Conservation (phyloP, 106 monocot genomes). For the Xerophyta viscosa region DNA sequence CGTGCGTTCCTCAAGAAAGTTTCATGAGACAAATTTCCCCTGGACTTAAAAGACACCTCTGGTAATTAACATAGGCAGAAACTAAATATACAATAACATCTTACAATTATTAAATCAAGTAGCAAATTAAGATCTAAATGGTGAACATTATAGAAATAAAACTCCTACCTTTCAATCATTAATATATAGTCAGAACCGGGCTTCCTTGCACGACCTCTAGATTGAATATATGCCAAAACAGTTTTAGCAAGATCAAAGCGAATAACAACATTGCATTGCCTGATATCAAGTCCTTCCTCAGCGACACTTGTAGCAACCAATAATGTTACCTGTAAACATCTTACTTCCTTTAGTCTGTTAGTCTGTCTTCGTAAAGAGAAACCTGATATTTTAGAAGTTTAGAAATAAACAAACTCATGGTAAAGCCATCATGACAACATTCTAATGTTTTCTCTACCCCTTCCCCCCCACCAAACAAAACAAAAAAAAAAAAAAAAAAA, state of each 20-base stretch:
- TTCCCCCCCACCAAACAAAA: too few species aligned
- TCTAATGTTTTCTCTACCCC: too few species aligned
- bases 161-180: conserved; percentile 94
- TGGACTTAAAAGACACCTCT: conserved; percentile 15
- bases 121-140: background rate
- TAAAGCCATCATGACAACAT: too few species aligned
- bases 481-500: too few species aligned
- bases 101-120: too few species aligned
- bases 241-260: conserved; percentile 99
- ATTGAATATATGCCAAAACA: conserved; percentile 98
- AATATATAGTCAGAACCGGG: conserved; percentile 99
- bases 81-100: too few species aligned
- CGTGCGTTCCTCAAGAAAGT: conserved; percentile 93
- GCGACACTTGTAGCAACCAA: conserved; percentile 99
- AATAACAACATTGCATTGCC: conserved; percentile 98
- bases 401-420: too few species aligned
- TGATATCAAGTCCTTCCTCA: conserved; percentile 99
- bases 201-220: conserved; percentile 96
- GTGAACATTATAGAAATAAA: background rate
- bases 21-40: conserved; percentile 90
- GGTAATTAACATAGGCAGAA: too few species aligned
- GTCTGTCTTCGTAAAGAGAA: too few species aligned
- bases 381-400: too few species aligned
- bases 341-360: too few species aligned
- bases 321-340: conserved; percentile 57